Evolutionary conservation across 257 asterid species (phyloP), one percentile per base, ranked within the genome.

Genomic region (Capsicum pubescens): DNA sequence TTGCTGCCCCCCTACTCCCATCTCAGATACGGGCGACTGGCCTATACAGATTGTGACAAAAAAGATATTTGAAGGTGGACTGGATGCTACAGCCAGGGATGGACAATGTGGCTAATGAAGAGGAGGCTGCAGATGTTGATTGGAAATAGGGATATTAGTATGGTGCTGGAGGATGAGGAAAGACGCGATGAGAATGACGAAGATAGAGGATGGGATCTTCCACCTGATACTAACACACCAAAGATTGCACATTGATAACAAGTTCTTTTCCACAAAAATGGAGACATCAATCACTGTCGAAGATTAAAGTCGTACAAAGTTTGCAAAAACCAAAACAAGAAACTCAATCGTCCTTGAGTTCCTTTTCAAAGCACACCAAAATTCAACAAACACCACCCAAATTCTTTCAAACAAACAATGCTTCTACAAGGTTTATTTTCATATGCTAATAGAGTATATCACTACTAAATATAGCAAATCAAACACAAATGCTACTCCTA

Each of bases 401-500:
- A 48, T 48, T 48, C 44, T 48, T 48, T 74, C 44, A 48, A 72
- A 7, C 60, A 21, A 50, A 74, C 60, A 74, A 50, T 6, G 80
- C 44, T 48, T 74, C 42, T 26, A 74, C 44, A 50, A 74, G 80
- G 42, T 48, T 10, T 63, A 63, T 63, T 74, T 74, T 74, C 44
- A 26, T 74, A 74, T 26, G 52, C 19, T 68, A 36, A 46, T n/a
- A 48, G 19, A 48, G 32, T 26, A 26, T 26, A 26, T 72, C 32
- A 74, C 42, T 0, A 11, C 60, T 21, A 50, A 74, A 16, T 26
- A 10, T 17, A 69, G 77, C 44, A 50, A 21, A 50, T 76, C 19
- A 32, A 76, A 52, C 14, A 76, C 46, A 50, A 26, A 32, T 21
- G 15, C 59, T 50, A 15, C 48, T 54, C 60, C 60, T 48, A 48